Base-by-base conservation (phyloP, 2,329 filamentous ascomycete genomes). In the Pseudogymnoascus sp. region DNA sequence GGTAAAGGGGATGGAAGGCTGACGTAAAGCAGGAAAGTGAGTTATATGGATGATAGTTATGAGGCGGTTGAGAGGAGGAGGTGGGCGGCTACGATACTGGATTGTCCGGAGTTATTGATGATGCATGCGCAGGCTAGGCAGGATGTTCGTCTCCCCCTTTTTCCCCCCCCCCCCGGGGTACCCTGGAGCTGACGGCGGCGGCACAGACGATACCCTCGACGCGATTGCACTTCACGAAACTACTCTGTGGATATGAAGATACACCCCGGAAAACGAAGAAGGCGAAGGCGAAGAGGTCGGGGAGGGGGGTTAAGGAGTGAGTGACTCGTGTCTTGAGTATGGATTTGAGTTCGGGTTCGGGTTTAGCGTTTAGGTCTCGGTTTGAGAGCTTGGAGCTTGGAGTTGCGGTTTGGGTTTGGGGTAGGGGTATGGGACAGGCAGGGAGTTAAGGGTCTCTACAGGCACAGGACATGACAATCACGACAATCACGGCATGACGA, bases 91-190 rank as follows among this genome's bases (percentile, higher is more conserved):
- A 75, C 79, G 9, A 78, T 86, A 40, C 77, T 88, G 2, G 81
- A 84, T 65, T 79, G 72, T 25, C 84, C 83, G 0, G 84, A 87
- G 69, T 73, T 83, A 62, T 73, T 88, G 58, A 82, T 85, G 77
- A 84, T 84, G 76, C 79, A 83, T 43, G 81, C 85, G 1, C 78
- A 81, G 66, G 79, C 79, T 65, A 76, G 77, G 31, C 77, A 78
- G 33, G 80, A 85, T 67, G 85, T 87, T 70, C 68, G 81, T 76
- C 7, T 5, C 33, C 41, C 31, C 55, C 40, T n/a, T 5, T n/a
- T n/a, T n/a, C n/a, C 35, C 35, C 35, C 60, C 23, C 31, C 38
- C 58, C 33, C 12, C 23, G 3, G 23, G 16, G 16, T 25, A 25
- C 23, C 5, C 23, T 25, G 5, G 5, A 25, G 23, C 23, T 25